Conservation (phyloP, 1,139 yeast genomes). For the Geotrichum siamense region DNA sequence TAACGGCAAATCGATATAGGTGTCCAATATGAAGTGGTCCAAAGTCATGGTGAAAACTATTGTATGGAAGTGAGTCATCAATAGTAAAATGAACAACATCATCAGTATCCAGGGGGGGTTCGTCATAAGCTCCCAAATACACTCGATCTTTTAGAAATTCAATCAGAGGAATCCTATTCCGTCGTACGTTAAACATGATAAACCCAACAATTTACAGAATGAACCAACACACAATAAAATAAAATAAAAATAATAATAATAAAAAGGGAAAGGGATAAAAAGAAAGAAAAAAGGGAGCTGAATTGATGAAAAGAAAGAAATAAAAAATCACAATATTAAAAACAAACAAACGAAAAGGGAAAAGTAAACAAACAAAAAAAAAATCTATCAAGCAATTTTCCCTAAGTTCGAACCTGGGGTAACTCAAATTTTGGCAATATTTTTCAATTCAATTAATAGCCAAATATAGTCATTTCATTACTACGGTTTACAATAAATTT, state of each 20-base stretch:
- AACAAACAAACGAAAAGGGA: neutral
- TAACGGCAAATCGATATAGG: slow-evolving; percentile 89
- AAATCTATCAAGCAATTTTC: too few relatives aligned
- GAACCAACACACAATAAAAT: slow-evolving; percentile 21
- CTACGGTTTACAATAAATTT: too few relatives aligned
- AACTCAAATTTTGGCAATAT: too few relatives aligned
- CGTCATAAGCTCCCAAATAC: slow-evolving; percentile 84
- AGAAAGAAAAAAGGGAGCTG: neutral
- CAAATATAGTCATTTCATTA: too few relatives aligned
- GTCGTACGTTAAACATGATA: slow-evolving; percentile 1
- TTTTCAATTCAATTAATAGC: too few relatives aligned
- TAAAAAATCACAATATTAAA: neutral
- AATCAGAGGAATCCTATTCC: slow-evolving; percentile 30
- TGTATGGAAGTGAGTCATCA: slow-evolving; percentile 86
- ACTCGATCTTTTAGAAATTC: slow-evolving; percentile 55
- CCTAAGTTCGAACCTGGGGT: too few relatives aligned
- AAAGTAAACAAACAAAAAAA: slow-evolving; percentile 3
- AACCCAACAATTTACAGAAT: too few relatives aligned
- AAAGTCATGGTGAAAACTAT: slow-evolving; percentile 88
- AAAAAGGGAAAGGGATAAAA: too few relatives aligned
- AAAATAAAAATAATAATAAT: neutral
- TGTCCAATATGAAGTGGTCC: slow-evolving; percentile 95
- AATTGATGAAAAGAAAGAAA: neutral
- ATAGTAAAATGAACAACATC: slow-evolving; percentile 82
- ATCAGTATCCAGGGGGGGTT: slow-evolving; percentile 66